phyloP scores from a whole-genome alignment of 75 land plant species.

The Picea sitchensis region DNA sequence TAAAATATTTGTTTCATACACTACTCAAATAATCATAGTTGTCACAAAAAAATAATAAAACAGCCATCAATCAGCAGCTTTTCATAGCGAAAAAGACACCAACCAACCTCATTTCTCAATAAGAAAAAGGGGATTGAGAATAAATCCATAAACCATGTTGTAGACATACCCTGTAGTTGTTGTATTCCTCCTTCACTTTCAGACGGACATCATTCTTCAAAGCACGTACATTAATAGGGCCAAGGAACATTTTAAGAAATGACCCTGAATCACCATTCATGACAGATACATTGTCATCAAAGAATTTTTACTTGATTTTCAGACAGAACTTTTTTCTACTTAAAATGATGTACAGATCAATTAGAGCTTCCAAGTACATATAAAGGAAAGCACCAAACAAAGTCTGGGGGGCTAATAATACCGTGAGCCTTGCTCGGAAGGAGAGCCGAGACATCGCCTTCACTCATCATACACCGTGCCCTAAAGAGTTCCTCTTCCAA shows the following conservation, averaged over 20 bases:
- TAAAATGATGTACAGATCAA: background rate
- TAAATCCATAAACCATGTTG: background rate
- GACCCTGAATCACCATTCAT: slow-evolving; percentile 35
- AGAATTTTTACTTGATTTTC: background rate
- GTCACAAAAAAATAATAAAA: no score
- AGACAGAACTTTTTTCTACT: slow-evolving; percentile 2
- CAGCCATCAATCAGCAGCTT: no score
- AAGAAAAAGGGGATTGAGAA: background rate
- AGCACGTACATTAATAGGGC: slow-evolving; percentile 86
- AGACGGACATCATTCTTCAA: slow-evolving; percentile 69
- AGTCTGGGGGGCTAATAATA: slow-evolving; percentile 6
- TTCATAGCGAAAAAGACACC: no score
- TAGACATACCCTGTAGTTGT: slow-evolving; percentile 69
- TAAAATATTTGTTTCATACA: no score
- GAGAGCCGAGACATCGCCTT: slow-evolving; percentile 71
- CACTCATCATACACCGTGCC: slow-evolving; percentile 55
- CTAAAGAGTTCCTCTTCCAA: slow-evolving; percentile 68
- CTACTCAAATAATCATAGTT: no score
- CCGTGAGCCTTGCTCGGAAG: slow-evolving; percentile 78
- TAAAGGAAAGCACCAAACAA: slow-evolving; percentile 3
- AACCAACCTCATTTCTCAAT: background rate
- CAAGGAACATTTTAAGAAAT: slow-evolving; percentile 80
- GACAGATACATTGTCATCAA: background rate
- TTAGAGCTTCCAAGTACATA: background rate
- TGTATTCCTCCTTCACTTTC: slow-evolving; percentile 97